Evolutionary conservation across 75 land plant genomes (phyloP).

Genomic region (Selaginella moellendorffii): DNA sequence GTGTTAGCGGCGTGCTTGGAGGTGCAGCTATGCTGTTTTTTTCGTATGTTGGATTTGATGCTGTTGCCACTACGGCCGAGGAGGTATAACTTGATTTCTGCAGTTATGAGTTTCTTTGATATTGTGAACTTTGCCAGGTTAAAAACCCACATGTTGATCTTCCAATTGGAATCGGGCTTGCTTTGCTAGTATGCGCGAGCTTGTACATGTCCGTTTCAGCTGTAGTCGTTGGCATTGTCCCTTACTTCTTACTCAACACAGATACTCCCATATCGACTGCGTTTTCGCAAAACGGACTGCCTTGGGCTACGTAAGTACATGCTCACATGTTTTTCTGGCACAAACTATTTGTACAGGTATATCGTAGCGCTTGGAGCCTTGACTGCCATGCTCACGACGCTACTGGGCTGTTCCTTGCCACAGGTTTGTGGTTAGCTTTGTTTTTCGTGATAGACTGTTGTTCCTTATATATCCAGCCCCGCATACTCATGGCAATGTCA

Average conservation of each 20-base stretch:
- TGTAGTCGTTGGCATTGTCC: conserved; percentile 1
- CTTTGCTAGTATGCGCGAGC: not conserved
- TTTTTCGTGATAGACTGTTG: too few relatives aligned
- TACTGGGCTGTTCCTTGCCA: conserved; percentile 1
- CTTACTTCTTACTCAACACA: not conserved
- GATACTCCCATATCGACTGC: conserved; percentile 5
- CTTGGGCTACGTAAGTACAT: conserved; percentile 5
- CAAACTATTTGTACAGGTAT: not conserved
- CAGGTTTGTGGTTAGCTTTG: too few relatives aligned
- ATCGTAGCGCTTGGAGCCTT: conserved; percentile 2
- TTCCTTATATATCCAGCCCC: too few relatives aligned
- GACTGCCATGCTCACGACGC: conserved; percentile 1
- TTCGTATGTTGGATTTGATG: conserved; percentile 8
- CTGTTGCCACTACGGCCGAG: conserved; percentile 9
- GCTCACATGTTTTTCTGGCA: not conserved
- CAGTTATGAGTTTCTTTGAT: not conserved
- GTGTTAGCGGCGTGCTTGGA: not conserved
- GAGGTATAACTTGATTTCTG: not conserved
- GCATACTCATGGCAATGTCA: not conserved
- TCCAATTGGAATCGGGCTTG: not conserved
- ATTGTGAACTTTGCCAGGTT: not conserved
- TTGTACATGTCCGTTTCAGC: conserved; percentile 1
- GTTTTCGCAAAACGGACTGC: not conserved
- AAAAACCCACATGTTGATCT: conserved; percentile 6
- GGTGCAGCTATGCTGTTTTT: conserved; percentile 2